Evolutionary conservation across 495 filamentous ascomycete genomes (phyloP), one percentile per base, ranked within the genome.

Genomic region (Penicillium crystallinum): DNA sequence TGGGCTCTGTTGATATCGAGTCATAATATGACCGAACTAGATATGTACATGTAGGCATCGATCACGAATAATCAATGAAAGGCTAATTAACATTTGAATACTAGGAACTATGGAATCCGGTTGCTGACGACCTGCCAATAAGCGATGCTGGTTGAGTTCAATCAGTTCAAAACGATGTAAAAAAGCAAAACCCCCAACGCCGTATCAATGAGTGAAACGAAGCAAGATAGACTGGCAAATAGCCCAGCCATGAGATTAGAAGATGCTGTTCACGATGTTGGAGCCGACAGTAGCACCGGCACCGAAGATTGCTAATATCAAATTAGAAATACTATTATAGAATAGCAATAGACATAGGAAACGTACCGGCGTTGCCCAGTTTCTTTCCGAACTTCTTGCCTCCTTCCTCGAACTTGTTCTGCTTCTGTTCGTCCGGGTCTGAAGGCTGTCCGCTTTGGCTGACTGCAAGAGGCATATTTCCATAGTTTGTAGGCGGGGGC

Each of bases 181-280:
- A 53, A 69, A 49, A 36, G 31, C 22, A 29, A 52, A 45, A n/a
- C 30, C 43, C 51, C 27, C 40, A 54, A 56, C 46, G 22, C 46
- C 54, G 37, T 43, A 39, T 53, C 49, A 44, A 57, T 57, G 54
- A 52, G n/a, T 39, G 30, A 41, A 27, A 33, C 17, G 15, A 31
- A 45, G 9, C 52, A 42, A 41, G 25, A 9, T 40, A 10, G 1
- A 33, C 22, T 18, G 37, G 12, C 10, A 18, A 25, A 41, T 25
- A 17, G 34, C 29, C 3, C 8, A 8, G 37, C 19, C n/a, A 15
- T 25, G 30, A 50, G 49, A 55, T 74, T 83, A 95, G 67, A 96
- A 95, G 45, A 97, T 95, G 47, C 84, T 81, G 65, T 96, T 95
- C 49, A 97, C 93, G 63, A 97, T 85, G 54, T 96, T 91, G 49